These are phyloP conservation scores for Rhodotorula babjevae DNA, from an alignment of 768 basidiomycete genomes.

Conservation along the genomic window DNA sequence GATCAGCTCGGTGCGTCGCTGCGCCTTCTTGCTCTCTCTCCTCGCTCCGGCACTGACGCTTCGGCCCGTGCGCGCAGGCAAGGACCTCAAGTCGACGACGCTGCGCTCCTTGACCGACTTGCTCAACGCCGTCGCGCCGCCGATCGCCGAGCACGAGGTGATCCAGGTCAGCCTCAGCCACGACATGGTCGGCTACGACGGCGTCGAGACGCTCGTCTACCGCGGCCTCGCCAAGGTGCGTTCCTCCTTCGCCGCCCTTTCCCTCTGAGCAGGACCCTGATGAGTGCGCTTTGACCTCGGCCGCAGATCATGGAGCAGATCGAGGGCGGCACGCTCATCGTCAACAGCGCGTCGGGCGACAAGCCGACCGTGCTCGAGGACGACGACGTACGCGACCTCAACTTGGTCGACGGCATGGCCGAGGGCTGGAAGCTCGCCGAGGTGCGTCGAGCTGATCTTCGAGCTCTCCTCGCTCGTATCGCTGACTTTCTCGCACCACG, in stretches of 20 bases:
- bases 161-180: slow-evolving; percentile 93
- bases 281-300: not conserved
- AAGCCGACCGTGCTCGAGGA: slow-evolving; percentile 56
- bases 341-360: slow-evolving; percentile 75
- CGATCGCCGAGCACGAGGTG: slow-evolving; percentile 96
- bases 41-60: not conserved
- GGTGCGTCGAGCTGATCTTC: slow-evolving; percentile 55
- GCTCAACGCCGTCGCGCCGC: slow-evolving; percentile 92
- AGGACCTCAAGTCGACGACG: slow-evolving; percentile 83
- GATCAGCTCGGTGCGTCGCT: slow-evolving; percentile 71
- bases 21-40: not conserved
- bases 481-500: fast-evolving
- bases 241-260: not conserved
- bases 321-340: slow-evolving; percentile 82
- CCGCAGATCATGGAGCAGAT: slow-evolving; percentile 85
- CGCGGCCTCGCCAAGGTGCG: slow-evolving; percentile 70
- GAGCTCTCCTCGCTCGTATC: not conserved
- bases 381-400: slow-evolving; percentile 61
- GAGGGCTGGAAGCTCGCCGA: slow-evolving; percentile 79
- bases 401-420: slow-evolving; percentile 76
- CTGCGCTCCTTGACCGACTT: slow-evolving; percentile 85
- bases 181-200: slow-evolving; percentile 94
- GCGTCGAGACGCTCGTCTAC: slow-evolving; percentile 89
- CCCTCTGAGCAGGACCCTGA: not conserved
- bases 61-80: slow-evolving; percentile 54